Evolutionary conservation across 129 eudicot species (phyloP).

Genomic region (Lonicera japonica): DNA sequence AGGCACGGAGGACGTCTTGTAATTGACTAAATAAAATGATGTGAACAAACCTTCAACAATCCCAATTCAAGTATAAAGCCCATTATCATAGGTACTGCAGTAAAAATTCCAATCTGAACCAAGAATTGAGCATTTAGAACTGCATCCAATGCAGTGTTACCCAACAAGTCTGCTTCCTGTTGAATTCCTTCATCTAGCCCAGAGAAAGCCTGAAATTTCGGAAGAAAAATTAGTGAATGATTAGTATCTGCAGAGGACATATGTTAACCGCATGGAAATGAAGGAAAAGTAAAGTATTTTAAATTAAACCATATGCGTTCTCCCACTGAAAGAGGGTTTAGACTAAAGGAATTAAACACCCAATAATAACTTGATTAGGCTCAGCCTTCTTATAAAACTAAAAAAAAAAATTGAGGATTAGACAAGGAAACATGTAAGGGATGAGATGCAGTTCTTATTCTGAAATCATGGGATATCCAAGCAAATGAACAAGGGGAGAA

Average conservation of each 20-base stretch:
- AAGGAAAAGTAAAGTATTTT: background rate
- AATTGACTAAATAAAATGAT: background rate
- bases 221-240: slow-evolving; percentile 3
- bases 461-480: too few species aligned
- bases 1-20: background rate
- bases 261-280: background rate
- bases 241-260: slow-evolving; percentile 1
- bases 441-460: too few species aligned
- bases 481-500: too few species aligned
- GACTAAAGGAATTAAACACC: too few species aligned
- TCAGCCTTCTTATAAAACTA: too few species aligned
- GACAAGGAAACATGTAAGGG: too few species aligned
- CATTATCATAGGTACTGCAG: slow-evolving; percentile 97
- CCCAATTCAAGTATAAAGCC: slow-evolving; percentile 91
- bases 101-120: slow-evolving; percentile 94
- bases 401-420: too few species aligned
- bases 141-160: slow-evolving; percentile 88
- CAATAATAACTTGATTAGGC: too few species aligned
- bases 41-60: slow-evolving; percentile 61
- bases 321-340: too few species aligned
- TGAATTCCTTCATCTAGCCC: slow-evolving; percentile 85
- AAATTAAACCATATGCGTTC: too few species aligned
- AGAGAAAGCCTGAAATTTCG: slow-evolving; percentile 72
- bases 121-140: slow-evolving; percentile 90
- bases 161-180: slow-evolving; percentile 35